Evolutionary conservation across 495 filamentous ascomycete genomes (phyloP).

Genomic region (Mycothermus thermophilus): DNA sequence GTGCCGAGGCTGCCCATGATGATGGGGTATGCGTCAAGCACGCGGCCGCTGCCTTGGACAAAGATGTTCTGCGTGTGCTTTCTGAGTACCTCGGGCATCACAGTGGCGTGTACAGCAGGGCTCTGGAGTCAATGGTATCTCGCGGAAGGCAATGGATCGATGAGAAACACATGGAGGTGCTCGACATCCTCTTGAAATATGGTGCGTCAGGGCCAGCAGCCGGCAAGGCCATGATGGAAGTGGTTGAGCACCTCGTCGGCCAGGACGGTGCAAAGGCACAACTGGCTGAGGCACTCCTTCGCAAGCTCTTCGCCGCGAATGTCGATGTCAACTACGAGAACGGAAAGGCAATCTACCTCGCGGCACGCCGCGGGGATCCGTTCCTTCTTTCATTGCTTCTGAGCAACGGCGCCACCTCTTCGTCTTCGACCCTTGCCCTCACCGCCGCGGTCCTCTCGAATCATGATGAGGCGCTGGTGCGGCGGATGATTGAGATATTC

Average conservation of each 20-base stretch:
- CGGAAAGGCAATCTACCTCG: conserved; percentile 26
- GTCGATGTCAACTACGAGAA: conserved; percentile 30
- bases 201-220: conserved; percentile 23
- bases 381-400: conserved; percentile 23
- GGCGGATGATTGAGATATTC: conserved; percentile 11
- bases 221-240: conserved; percentile 23
- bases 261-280: conserved; percentile 11
- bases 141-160: conserved; percentile 20
- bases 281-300: conserved; percentile 20
- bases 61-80: conserved; percentile 10
- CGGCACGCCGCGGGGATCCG: conserved; percentile 23
- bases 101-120: conserved; percentile 11
- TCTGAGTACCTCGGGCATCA: conserved; percentile 7
- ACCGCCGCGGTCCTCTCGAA: conserved; percentile 18
- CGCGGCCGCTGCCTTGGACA: conserved; percentile 16
- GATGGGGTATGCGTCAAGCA: conserved; percentile 19
- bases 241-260: conserved; percentile 22
- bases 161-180: conserved; percentile 20
- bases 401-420: conserved; percentile 17
- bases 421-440: conserved; percentile 24
- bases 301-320: conserved; percentile 21
- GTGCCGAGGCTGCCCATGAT: conserved; percentile 15
- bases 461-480: conserved; percentile 8
- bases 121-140: conserved; percentile 9
- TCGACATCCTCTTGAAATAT: conserved; percentile 23